Percentiles rank a stretch among this genome's conserved stretches.
Evolutionary conservation across 1,139 yeast genomes (phyloP).

Genomic region (Pichia cactophila): DNA sequence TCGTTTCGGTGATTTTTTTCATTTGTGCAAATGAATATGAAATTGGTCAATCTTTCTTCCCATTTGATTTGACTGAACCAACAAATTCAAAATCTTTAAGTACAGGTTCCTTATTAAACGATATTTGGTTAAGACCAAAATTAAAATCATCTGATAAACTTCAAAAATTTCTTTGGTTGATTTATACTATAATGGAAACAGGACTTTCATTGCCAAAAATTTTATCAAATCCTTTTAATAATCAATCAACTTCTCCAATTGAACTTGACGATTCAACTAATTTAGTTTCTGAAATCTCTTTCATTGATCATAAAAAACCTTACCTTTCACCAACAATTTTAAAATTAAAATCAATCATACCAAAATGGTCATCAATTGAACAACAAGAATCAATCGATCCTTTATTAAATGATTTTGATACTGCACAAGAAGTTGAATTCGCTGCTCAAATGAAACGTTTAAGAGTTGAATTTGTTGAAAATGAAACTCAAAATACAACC

Average conservation of each 20-base stretch:
- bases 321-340: conserved; percentile 9
- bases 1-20: conserved; percentile 69
- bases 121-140: conserved; percentile 27
- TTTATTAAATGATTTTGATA: conserved; percentile 39
- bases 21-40: conserved; percentile 53
- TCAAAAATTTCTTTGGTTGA: conserved; percentile 70
- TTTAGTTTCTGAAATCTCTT: conserved; percentile 5
- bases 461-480: conserved; percentile 33
- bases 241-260: background rate
- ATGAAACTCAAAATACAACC: conserved; percentile 9
- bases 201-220: conserved; percentile 48
- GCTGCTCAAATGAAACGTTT: conserved; percentile 63
- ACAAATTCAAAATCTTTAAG: conserved; percentile 7
- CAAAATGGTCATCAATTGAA: conserved; percentile 1
- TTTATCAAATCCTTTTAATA: conserved; percentile 51
- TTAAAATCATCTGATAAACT: conserved; percentile 59
- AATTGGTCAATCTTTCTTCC: conserved; percentile 23
- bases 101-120: conserved; percentile 28
- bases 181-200: conserved; percentile 76
- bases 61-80: conserved; percentile 13
- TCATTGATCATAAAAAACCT: conserved; percentile 7
- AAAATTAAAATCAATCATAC: conserved; percentile 3
- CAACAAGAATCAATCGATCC: conserved; percentile 10
- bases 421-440: conserved; percentile 61
- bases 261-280: conserved; percentile 19